These are phyloP conservation scores for Thuja plicata DNA, from an alignment of 83 land plant species.

Conservation along the genomic window DNA sequence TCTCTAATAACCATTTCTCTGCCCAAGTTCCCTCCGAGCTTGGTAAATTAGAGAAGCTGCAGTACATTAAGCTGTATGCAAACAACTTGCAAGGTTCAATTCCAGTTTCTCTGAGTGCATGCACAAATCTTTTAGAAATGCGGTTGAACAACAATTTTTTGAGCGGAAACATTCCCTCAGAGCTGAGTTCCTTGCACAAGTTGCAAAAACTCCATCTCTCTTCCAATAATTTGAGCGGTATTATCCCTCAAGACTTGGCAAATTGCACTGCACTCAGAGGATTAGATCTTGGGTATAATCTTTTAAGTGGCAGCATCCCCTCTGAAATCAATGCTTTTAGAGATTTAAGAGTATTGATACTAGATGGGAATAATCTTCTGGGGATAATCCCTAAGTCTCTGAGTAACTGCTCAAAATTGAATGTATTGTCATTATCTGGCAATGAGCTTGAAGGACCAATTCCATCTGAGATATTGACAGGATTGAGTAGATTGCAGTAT, in stretches of 20 bases:
- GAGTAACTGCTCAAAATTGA: neutral
- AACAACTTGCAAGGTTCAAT: too few species aligned
- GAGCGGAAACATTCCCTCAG: neutral
- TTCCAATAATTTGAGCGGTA: neutral
- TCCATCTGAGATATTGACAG: neutral
- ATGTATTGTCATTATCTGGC: neutral
- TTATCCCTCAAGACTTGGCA: neutral
- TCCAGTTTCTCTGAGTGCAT: too few species aligned
- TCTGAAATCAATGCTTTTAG: too few species aligned
- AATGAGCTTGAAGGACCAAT: neutral
- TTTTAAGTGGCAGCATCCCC: neutral
- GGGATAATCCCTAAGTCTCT: neutral
- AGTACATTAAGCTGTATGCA: neutral
- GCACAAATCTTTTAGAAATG: too few species aligned
- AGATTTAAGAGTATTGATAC: too few species aligned
- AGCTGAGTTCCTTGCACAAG: neutral
- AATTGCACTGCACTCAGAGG: neutral
- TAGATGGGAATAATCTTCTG: too few species aligned
- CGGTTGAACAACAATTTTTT: neutral
- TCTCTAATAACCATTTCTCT: neutral
- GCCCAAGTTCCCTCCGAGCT: neutral
- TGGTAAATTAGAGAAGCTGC: neutral
- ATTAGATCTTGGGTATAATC: neutral
- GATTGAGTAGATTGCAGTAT: conserved; percentile 7
- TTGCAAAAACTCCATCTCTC: too few species aligned